Base-by-base conservation (phyloP, 2,329 filamentous ascomycete genomes). In the Aspergillus niger region DNA sequence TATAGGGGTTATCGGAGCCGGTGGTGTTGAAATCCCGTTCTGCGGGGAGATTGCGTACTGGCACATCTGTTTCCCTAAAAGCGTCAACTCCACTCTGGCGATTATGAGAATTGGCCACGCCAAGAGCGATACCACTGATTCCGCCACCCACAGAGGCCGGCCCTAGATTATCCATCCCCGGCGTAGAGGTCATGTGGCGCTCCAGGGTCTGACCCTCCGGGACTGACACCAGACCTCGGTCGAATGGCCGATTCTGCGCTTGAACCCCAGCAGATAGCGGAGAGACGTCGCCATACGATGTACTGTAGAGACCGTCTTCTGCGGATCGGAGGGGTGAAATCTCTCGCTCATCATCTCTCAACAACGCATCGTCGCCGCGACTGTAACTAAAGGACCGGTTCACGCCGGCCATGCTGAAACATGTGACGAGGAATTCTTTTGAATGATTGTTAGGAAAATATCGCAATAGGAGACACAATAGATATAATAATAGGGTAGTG, bases 91-190 rank as follows among this genome's bases (percentile, higher is more conserved):
- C 89, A 74, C 87, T 89, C 66, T 89, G 84, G 63, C 87, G 80
- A 63, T 85, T 81, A 75, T 88, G 85, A 55, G 81, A 82, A 67
- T 89, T 87, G 53, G 89, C 88, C 52, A 90, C 85, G 58, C 80
- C 85, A 68, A 87, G 81, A 41, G 89, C 88, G 61, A 91, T 85
- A 57, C 87, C 88, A 30, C 87, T 82, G 74, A 91, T 86, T 58
- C 87, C 89, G 67, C 87, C 89, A 22, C 80, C 80, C 26, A 83
- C 81, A 15, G 89, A 85, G 41, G 80, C 74, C 53, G 85, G 80
- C 62, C 88, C 82, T 65, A 89, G 85, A 72, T 91, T 91, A 76
- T 91, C 88, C 62, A 85, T 82, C 36, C 86, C 88, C 2, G 86
- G 86, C 1, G 87, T 89, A 26, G 80, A 76, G 47, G 73, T 78